Conservation (phyloP, 2,329 filamentous ascomycete genomes). For the Phaeosphaeriaceae sp. region DNA sequence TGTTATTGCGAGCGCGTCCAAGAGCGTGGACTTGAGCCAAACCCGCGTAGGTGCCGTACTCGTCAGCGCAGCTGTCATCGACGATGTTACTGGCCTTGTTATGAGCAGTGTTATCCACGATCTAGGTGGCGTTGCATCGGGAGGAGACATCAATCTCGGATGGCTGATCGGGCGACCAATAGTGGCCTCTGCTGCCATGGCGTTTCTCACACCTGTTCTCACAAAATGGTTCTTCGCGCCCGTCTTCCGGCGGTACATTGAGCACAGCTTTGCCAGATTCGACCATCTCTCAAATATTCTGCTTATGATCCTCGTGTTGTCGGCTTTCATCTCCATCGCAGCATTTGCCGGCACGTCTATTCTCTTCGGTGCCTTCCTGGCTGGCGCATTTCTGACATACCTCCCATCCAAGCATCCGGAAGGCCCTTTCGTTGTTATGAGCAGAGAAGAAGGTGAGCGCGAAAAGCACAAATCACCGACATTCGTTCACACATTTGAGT, state of each 20-base stretch:
- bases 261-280: slow-evolving; percentile 27
- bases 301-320: slow-evolving; percentile 38
- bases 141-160: slow-evolving; percentile 20
- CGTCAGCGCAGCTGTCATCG: slow-evolving; percentile 57
- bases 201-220: slow-evolving; percentile 30
- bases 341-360: slow-evolving; percentile 39
- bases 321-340: slow-evolving; percentile 37
- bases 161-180: slow-evolving; percentile 39
- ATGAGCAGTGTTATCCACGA: slow-evolving; percentile 47
- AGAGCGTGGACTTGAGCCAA: slow-evolving; percentile 51
- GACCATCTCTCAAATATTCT: slow-evolving; percentile 35
- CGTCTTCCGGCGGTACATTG: slow-evolving; percentile 22
- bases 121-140: slow-evolving; percentile 23
- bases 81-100: slow-evolving; percentile 57
- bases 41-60: slow-evolving; percentile 56
- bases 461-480: slow-evolving; percentile 35
- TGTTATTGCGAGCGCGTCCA: slow-evolving; percentile 42
- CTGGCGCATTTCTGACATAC: slow-evolving; percentile 38
- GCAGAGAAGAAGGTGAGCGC: slow-evolving; percentile 34
- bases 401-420: slow-evolving; percentile 29
- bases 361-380: slow-evolving; percentile 41
- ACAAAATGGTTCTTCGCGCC: slow-evolving; percentile 49
- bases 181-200: slow-evolving; percentile 31
- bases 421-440: slow-evolving; percentile 33
- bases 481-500: slow-evolving; percentile 41